Evolutionary conservation across 129 eudicot species (phyloP).

Genomic region (Gnaphalium uliginosum): DNA sequence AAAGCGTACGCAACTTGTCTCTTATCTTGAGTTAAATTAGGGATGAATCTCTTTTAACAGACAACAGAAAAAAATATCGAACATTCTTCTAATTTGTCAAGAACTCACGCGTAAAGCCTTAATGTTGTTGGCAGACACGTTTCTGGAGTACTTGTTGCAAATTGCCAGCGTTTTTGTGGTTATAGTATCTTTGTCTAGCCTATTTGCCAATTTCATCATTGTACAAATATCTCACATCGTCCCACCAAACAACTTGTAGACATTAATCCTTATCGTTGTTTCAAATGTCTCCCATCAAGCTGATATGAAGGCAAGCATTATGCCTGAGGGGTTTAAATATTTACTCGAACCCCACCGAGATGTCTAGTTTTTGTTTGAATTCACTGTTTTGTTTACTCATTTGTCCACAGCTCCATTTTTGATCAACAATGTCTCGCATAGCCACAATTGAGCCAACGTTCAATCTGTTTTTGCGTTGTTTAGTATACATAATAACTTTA

Average conservation of each 20-base stretch:
- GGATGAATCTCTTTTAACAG: constrained; percentile 12
- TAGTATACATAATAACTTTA: background rate
- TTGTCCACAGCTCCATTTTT: background rate
- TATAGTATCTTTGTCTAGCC: constrained; percentile 17
- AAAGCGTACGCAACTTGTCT: constrained; percentile 25
- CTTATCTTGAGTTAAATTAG: constrained; percentile 19
- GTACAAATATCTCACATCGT: constrained; percentile 10
- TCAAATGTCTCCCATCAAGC: background rate
- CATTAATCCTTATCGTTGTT: background rate
- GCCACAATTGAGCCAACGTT: too few species aligned
- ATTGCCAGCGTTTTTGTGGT: constrained; percentile 18
- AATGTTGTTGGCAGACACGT: background rate
- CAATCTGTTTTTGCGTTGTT: background rate
- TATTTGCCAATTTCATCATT: constrained; percentile 27
- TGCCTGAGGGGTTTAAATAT: background rate
- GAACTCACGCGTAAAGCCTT: background rate
- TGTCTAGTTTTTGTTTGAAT: background rate
- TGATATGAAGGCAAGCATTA: background rate
- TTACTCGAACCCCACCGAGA: background rate
- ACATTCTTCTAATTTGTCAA: background rate
- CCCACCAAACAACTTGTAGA: constrained; percentile 21
- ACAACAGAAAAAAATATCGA: background rate
- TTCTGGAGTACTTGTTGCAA: background rate
- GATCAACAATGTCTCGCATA: background rate
- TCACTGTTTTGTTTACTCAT: background rate